Conservation (phyloP, 176 grass and related monocot genomes). For the Tillandsia fasciculata region DNA sequence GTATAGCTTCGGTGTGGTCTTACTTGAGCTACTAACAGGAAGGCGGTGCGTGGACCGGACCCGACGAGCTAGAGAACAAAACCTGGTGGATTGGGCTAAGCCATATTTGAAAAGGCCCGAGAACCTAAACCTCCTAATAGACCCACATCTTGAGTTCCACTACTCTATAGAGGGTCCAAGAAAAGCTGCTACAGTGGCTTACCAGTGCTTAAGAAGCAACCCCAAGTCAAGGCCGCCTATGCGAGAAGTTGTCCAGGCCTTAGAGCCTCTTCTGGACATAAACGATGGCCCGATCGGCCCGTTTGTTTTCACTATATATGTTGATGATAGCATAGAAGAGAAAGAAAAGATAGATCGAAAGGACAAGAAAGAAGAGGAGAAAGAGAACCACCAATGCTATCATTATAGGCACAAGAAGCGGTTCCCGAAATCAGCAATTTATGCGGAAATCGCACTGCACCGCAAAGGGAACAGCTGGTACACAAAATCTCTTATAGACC, state of each 20-base stretch:
- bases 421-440: neutral
- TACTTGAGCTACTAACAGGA: slow-evolving; percentile 79
- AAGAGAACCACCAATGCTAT: neutral
- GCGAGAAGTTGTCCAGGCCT: slow-evolving; percentile 46
- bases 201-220: slow-evolving; percentile 39
- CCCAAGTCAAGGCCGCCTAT: slow-evolving; percentile 43
- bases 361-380: neutral
- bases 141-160: slow-evolving; percentile 33
- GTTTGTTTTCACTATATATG: neutral
- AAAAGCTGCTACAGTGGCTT: slow-evolving; percentile 32
- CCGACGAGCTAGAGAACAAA: slow-evolving; percentile 20
- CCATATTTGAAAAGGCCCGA: slow-evolving; percentile 40
- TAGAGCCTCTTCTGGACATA: slow-evolving; percentile 30
- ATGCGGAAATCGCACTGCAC: neutral
- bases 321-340: neutral
- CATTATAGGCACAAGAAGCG: neutral
- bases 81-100: slow-evolving; percentile 42
- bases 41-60: slow-evolving; percentile 75
- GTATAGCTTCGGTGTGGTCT: slow-evolving; percentile 80
- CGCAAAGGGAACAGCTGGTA: neutral
- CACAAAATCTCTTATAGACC: neutral
- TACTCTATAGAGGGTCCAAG: slow-evolving; percentile 33
- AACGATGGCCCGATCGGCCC: neutral
- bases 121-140: slow-evolving; percentile 48
- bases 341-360: neutral